Base-by-base conservation (phyloP, 2,329 filamentous ascomycete species). In the Canariomyces notabilis region DNA sequence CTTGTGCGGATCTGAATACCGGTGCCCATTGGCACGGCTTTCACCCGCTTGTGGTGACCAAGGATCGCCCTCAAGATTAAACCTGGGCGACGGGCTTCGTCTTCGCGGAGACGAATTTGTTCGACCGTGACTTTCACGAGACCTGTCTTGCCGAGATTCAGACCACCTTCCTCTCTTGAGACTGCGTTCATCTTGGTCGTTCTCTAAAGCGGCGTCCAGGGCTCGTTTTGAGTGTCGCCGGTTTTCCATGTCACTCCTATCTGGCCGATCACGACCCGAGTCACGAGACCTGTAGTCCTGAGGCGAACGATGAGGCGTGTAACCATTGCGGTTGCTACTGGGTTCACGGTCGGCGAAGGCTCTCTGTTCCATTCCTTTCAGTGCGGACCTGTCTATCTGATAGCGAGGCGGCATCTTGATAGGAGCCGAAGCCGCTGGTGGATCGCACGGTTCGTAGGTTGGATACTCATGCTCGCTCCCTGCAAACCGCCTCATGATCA, bases 31-130 rank as follows among this genome's bases (percentile, higher is more conserved):
- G n/a, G 45, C 29, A 9, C 20, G 47, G 29, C 20, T 53, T 33
- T 59, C 57, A 4, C 51, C 54, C n/a, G 51, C 49, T n/a, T 56
- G 52, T 8, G 57, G 54, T 2, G 53, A 54, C 58, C 57, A 58
- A 5, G 52, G 48, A 26, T 58, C 55, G 16, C 42, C 47, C 2
- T 39, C 42, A 12, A 53, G 7, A 20, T 49, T 37, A 37, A 46
- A 40, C 7, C 18, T 38, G 1, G 48, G 46, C 26, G 45, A 50
- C 1, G 42, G 49, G 20, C 39, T 52, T 2, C 40, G 41, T 12
- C 46, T 39, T 39, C 35, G 43, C 11, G 53, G 48, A 11, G 51
- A 12, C 9, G 26, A 44, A 5, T 15, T 20, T n/a, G 47, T 18
- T 6, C 46, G 34, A 21, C 19, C 9, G 11, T 46, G 21, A 6